A percentile compares a stretch with the other conserved stretches of the same genome.
Evolutionary conservation across 345 rosid species (phyloP).

Genomic region (Sapria himalayana): DNA sequence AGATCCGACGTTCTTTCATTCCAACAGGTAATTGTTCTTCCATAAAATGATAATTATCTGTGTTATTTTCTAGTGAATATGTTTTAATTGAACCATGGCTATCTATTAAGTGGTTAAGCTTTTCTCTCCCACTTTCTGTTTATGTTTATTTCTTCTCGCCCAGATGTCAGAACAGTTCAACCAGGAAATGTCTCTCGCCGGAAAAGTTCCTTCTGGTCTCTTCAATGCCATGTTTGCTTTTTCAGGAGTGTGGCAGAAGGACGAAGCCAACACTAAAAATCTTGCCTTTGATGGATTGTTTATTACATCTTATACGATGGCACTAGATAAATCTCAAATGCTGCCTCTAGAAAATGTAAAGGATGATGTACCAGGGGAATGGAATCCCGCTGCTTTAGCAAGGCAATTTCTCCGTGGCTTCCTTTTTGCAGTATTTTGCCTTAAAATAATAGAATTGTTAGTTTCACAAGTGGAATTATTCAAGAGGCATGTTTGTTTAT

Average conservation of each 20-base stretch:
- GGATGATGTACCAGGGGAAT: constrained; percentile 60
- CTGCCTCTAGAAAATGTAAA: constrained; percentile 55
- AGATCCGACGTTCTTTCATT: constrained; percentile 72
- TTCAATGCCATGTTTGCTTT: constrained; percentile 83
- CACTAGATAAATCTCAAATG: constrained; percentile 67
- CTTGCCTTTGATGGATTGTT: constrained; percentile 86
- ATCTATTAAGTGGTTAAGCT: not conserved
- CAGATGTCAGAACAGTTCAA: constrained; percentile 98
- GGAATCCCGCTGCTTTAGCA: constrained; percentile 90
- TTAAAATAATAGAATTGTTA: too few species aligned
- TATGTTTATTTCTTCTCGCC: constrained; percentile 3
- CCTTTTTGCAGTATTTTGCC: too few species aligned
- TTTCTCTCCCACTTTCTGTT: constrained; percentile 1
- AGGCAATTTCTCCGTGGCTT: constrained; percentile 19
- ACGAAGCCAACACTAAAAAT: constrained; percentile 77
- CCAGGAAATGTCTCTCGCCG: constrained; percentile 65
- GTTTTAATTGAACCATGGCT: not conserved
- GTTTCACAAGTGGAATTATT: too few species aligned
- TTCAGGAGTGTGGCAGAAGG: constrained; percentile 83
- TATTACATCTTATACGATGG: constrained; percentile 64
- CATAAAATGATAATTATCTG: not conserved
- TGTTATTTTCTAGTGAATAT: not conserved
- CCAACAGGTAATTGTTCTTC: constrained; percentile 40
- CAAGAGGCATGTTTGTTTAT: too few species aligned
- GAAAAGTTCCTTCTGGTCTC: constrained; percentile 83